Evolutionary conservation across 1,139 yeast genomes (phyloP).

Genomic region (Hemisphaericaspora subhashii): DNA sequence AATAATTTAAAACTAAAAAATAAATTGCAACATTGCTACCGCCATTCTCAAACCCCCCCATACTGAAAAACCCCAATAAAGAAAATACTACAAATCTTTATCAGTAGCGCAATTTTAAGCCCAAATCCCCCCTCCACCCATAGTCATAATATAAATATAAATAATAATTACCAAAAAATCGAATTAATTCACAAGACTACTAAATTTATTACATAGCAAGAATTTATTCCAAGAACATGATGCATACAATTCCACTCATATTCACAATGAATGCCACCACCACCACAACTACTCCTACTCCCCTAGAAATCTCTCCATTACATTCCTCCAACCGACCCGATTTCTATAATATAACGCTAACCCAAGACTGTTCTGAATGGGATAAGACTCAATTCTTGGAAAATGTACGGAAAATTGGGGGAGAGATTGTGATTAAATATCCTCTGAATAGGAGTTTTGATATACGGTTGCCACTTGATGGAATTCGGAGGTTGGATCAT

Average conservation of each 20-base stretch:
- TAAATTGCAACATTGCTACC: no score
- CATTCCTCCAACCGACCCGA: no score
- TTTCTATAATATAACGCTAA: conserved; percentile 1
- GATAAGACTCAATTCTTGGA: neutral
- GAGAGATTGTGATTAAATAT: neutral
- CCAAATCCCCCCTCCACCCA: neutral
- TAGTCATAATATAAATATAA: no score
- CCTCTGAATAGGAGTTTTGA: conserved; percentile 1
- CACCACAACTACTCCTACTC: no score
- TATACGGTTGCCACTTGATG: conserved; percentile 2
- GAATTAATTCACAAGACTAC: neutral
- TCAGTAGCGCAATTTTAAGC: neutral
- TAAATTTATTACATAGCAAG: no score
- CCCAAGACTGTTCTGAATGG: conserved; percentile 1
- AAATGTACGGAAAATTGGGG: neutral
- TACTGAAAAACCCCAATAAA: no score
- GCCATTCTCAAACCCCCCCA: no score
- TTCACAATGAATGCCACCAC: no score
- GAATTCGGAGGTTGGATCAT: conserved; percentile 1
- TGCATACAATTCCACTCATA: no score
- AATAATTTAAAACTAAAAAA: neutral
- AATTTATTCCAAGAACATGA: no score
- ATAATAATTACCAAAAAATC: neutral
- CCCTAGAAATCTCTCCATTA: no score
- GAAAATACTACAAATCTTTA: no score